Evolutionary conservation across 306 rosid genomes (phyloP), one percentile per base, ranked within the genome.

Genomic region (Casuarina equisetifolia): DNA sequence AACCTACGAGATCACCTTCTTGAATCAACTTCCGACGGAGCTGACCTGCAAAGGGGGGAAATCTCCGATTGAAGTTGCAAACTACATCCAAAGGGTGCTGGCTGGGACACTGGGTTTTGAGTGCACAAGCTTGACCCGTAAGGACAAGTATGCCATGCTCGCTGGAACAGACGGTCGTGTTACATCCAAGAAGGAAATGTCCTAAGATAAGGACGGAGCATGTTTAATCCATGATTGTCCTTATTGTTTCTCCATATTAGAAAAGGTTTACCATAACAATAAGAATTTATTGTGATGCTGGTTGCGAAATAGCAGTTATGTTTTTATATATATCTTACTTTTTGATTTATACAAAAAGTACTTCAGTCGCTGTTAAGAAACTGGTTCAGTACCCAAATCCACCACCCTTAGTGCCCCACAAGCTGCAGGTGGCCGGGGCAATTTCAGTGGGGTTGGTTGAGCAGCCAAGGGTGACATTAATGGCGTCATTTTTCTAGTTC

Each of bases 151-250:
- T 68, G 89, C 91, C 0, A 83, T 89, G 75, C 85, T 95, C 74
- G 96, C 92, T 0, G 99, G 97, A 40, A 92, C 99, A 17, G 97
- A 95, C 82, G 99, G 99, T 6, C 76, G 78, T 3, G 97, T 95
- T 85, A 67, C 82, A 35, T 13, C 76, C 7, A 86, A 84, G 75
- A 89, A 91, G 70, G 88, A 81, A 20, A 78, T 91, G 43, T 84
- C 77, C 69, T 86, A 76, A 74, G 61, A 53, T 2, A 70, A 70
- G 81, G 77, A 53, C 2, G 55, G 75, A 57, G 58, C 15, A 19
- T 36, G 38, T 57, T 20, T 59, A 32, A 67, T 43, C 72, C 19
- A 44, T 74, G 49, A 15, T 57, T 57, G 35, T 67, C 12, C 35
- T 10, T 79, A 63, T 76, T 70, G 70, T 66, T 71, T 69, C 70